Base-by-base conservation (phyloP, 495 filamentous ascomycete species). In the Aspergillus steynii region DNA sequence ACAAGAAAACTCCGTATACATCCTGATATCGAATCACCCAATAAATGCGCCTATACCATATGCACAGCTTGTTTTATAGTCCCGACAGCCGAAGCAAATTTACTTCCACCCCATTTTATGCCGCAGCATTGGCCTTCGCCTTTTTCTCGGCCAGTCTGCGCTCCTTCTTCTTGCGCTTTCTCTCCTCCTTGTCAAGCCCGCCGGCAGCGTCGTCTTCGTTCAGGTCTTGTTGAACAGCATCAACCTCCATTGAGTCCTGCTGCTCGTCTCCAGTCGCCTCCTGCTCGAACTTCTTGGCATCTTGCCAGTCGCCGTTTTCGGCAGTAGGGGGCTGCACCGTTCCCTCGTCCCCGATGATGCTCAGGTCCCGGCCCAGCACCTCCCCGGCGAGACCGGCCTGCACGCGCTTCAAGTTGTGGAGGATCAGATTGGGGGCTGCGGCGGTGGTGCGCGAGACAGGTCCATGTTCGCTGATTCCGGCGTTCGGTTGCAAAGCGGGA, bases 401-500 rank as follows among this genome's bases (percentile, higher is more conserved):
- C 9, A 90, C 83, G 26, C 88, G 82, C 68, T 83, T 79, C 53
- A 91, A 69, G 65, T 88, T 87, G 68, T 88, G 85, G 49, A 91
- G 72, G 25, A 83, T 82, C 15, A 90, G 66, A 28, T 85, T 82
- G 1, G 81, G 79, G 26, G 74, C 80, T 1, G 82, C 74, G 48
- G 84, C 84, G 10, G 82, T 80, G 29, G 78, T 81, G 54, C 77
- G 74, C 25, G 82, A 78, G 50, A 82, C 72, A 29, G 86, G 84
- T 3, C 88, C 88, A 47, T 80, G 76, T 59, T 86, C 80, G 51
- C 78, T 83, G 67, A 91, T 82, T 58, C 80, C 77, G 49, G 85
- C 83, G 62, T 87, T 88, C 4, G 88, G 88, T 65, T 89, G 87
- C 20, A 89, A 82, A 48, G 86, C 79, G n/a, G 87, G 78, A 62